phyloP scores from a whole-genome alignment of 352 stramenopile species.

The Aphanomyces invadans region DNA sequence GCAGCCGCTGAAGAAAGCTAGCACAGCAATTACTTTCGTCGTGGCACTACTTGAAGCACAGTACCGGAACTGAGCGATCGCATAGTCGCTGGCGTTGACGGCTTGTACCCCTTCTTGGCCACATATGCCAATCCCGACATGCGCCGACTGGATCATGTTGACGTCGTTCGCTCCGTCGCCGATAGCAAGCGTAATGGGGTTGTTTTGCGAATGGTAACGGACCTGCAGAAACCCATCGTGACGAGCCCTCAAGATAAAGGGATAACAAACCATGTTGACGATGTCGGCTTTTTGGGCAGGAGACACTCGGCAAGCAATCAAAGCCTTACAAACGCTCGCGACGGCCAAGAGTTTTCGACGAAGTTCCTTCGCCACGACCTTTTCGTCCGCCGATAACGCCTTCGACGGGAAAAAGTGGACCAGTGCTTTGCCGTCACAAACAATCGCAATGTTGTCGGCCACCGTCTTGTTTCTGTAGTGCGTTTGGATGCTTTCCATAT shows the following conservation, averaged over 20 bases:
- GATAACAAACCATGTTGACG: conserved; percentile 69
- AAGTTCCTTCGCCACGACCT: conserved; percentile 26
- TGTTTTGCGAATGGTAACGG: conserved; percentile 39
- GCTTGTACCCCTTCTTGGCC: conserved; percentile 96
- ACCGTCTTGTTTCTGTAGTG: conserved; percentile 32
- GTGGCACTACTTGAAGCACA: no score
- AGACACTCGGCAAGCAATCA: conserved; percentile 77
- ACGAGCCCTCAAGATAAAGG: no score
- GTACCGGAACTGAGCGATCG: conserved; percentile 96
- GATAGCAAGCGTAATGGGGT: conserved; percentile 94
- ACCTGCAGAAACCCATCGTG: no score
- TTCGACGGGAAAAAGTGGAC: conserved; percentile 60
- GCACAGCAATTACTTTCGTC: conserved; percentile 98
- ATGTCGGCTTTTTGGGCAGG: conserved; percentile 79
- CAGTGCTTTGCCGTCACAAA: conserved; percentile 57
- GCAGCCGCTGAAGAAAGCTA: conserved; percentile 86
- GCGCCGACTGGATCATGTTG: conserved; percentile 97
- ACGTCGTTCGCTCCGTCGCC: conserved; percentile 99
- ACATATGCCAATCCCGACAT: conserved; percentile 96
- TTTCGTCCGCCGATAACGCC: conserved; percentile 38
- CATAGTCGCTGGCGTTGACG: conserved; percentile 92
- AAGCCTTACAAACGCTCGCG: conserved; percentile 31
- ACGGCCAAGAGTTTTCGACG: conserved; percentile 47
- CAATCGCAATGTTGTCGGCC: conserved; percentile 48
- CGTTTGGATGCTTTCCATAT: conserved; percentile 37